Base-by-base conservation (phyloP, 2,329 filamentous ascomycete species). In the Cladophialophora psammophila region DNA sequence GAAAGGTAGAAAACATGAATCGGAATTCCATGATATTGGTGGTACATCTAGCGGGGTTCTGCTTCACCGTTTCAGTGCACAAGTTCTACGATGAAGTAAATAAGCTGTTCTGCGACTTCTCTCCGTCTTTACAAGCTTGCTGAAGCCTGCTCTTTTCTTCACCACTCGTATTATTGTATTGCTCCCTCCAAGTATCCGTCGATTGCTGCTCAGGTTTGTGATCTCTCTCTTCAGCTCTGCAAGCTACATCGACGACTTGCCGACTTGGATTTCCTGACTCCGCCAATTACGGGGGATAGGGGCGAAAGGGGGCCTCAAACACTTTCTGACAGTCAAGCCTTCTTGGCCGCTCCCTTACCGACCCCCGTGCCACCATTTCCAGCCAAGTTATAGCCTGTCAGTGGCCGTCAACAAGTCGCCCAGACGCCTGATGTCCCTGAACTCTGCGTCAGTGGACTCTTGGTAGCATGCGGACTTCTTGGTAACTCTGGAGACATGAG, bases 291-390 rank as follows among this genome's bases (percentile, higher is more conserved):
- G 18, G n/a, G n/a, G 48, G 18, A 26, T n/a, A 31, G 38, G 59
- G 59, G 34, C 10, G 32, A 45, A 20, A 20, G 26, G 48, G 9
- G 53, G 40, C 59, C 45, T 61, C 59, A 61, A 61, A 61, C 59
- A 52, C 45, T 61, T 53, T 53, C 48, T 26, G 3, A 1, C 32
- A 32, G 59, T 61, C 59, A 61, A 61, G 59, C 45, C 59, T 61
- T 61, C 59, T 61, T 61, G 59, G 59, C 59, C 38, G 48, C 34
- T 48, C 57, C 40, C n/a, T 50, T 34, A 40, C 57, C 8, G 57
- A 10, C 9, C 13, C 40, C 38, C n/a, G 13, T 31, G 42, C 31
- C 15, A 31, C n/a, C 15, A 26, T 42, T 8, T 18, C n/a, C 57
- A 34, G 35, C 40, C 15, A 36, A 5, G 45, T 26, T 38, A 26